Percentiles rank a stretch among this genome's conserved stretches.
phyloP scores from a whole-genome alignment of 192 early-diverging fungal genomes.

The Diversispora epigaea region DNA sequence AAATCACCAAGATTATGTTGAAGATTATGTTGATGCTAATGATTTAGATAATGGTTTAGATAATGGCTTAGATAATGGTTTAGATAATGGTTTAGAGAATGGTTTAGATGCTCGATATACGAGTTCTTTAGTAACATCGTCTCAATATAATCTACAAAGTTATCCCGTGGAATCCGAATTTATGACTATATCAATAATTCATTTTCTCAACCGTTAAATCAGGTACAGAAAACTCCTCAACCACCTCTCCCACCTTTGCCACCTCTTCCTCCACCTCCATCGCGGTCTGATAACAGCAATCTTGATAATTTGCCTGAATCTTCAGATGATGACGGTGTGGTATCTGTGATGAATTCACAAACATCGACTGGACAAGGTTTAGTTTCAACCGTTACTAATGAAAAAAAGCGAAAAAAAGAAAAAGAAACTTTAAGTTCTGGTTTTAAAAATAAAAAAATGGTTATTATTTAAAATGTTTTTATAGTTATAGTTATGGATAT shows the following conservation, averaged over 20 bases:
- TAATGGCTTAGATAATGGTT: no score
- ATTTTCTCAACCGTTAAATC: not conserved
- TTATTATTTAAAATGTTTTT: not conserved
- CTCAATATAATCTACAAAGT: not conserved
- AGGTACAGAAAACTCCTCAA: not conserved
- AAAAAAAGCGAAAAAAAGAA: constrained; percentile 16
- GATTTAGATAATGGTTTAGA: no score
- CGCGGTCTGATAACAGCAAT: not conserved
- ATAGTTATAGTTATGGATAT: no score
- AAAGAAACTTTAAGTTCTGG: constrained; percentile 11
- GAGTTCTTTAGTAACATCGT: not conserved
- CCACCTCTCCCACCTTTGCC: constrained; percentile 5
- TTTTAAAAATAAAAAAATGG: constrained; percentile 24
- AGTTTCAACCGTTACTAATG: not conserved
- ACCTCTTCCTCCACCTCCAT: not conserved
- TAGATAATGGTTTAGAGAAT: no score
- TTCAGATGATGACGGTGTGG: not conserved
- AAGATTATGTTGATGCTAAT: no score
- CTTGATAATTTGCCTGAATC: not conserved
- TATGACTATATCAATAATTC: not conserved
- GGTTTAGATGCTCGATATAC: not conserved
- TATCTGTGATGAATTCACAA: not conserved
- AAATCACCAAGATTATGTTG: not conserved
- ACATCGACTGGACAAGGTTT: not conserved
- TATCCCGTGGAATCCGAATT: no score